A percentile compares a stretch with the other conserved stretches of the same genome.
phyloP scores from a whole-genome alignment of 2,329 filamentous ascomycete genomes.

The Fusarium piperis region DNA sequence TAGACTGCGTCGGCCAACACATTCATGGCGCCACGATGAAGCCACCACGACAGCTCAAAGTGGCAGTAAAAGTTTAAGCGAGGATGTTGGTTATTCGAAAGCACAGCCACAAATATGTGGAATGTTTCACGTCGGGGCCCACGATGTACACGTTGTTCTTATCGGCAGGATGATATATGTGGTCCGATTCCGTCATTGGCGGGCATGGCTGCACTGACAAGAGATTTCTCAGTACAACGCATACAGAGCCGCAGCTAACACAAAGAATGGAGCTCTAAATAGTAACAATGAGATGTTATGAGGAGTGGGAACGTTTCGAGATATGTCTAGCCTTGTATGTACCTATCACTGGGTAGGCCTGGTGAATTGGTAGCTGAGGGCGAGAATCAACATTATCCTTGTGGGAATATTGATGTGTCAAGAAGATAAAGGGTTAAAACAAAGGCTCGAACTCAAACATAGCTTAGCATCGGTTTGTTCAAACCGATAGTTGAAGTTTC shows the following conservation, averaged over 20 bases:
- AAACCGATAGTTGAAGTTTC: no score
- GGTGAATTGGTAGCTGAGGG: background rate
- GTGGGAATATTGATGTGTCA: no score
- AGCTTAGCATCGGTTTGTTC: no score
- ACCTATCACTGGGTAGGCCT: background rate
- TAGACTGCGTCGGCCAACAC: background rate
- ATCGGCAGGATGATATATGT: background rate
- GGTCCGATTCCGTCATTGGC: background rate
- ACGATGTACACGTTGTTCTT: background rate
- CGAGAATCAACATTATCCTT: background rate
- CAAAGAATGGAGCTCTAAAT: background rate
- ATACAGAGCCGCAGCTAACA: background rate
- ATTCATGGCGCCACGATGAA: background rate
- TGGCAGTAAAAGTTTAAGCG: background rate
- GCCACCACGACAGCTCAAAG: background rate
- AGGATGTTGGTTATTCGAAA: background rate
- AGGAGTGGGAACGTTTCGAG: background rate
- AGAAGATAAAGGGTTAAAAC: no score
- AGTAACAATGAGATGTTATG: background rate
- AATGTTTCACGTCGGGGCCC: background rate
- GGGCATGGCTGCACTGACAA: background rate
- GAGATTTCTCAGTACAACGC: background rate
- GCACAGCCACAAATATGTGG: background rate
- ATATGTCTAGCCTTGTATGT: background rate
- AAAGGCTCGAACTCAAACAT: no score